These are phyloP conservation scores for Aspergillus fructus DNA, from an alignment of 2,329 filamentous ascomycete species.

Conservation along the genomic window DNA sequence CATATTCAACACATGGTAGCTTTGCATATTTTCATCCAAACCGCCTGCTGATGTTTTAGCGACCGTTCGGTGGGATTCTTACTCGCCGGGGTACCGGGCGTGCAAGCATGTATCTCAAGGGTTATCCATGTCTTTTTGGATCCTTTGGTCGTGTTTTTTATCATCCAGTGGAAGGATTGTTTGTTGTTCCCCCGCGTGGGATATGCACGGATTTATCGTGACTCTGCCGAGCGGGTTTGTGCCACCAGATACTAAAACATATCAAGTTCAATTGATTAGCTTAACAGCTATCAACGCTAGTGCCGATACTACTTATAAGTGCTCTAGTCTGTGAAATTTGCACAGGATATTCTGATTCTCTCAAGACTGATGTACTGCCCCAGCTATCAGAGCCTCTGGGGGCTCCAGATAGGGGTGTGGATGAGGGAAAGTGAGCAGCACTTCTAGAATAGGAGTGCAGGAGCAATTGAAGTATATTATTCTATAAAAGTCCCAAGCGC, in stretches of 20 bases:
- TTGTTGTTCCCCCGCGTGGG: neutral
- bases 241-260: neutral
- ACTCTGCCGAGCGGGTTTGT: neutral
- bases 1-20: too few species aligned
- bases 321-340: too few species aligned
- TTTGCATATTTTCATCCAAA: neutral
- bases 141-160: neutral
- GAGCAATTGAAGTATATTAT: too few species aligned
- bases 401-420: too few species aligned
- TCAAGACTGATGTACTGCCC: too few species aligned
- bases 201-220: neutral
- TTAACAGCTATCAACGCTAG: neutral
- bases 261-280: neutral
- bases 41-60: neutral
- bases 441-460: too few species aligned
- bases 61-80: neutral
- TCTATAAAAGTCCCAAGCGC: too few species aligned
- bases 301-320: too few species aligned
- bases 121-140: neutral
- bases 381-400: too few species aligned
- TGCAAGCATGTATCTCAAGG: neutral
- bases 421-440: too few species aligned
- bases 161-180: neutral
- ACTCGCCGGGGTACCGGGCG: neutral
- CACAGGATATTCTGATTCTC: too few species aligned